phyloP scores from a whole-genome alignment of 2,329 filamentous ascomycete species.

The Domatiomyces catenatus region DNA sequence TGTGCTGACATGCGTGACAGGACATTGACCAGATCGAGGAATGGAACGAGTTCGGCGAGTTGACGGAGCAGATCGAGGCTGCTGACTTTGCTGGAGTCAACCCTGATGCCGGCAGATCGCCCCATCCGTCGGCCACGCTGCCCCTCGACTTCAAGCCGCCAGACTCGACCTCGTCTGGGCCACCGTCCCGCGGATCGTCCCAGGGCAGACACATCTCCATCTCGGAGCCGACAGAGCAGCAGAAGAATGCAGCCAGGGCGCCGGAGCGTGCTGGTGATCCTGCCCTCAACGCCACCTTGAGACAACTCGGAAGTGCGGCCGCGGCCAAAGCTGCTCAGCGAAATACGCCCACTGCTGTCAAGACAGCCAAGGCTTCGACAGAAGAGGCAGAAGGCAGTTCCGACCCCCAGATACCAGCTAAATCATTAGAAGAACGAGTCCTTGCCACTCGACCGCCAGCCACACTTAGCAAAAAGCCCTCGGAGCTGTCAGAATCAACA shows the following conservation, averaged over 20 bases:
- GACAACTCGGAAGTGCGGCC: conserved; percentile 28
- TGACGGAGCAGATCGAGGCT: conserved; percentile 62
- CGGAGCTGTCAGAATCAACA: conserved; percentile 9
- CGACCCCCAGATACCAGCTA: conserved; percentile 5
- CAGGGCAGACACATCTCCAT: conserved; percentile 16
- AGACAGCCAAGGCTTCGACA: conserved; percentile 15
- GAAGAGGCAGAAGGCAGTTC: conserved; percentile 11
- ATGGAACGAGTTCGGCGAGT: conserved; percentile 97
- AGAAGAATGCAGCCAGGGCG: conserved; percentile 2
- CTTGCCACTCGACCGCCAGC: conserved; percentile 9
- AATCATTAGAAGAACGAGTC: conserved; percentile 10
- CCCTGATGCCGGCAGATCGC: not conserved
- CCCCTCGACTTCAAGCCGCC: not conserved
- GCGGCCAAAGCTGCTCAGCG: conserved; percentile 20
- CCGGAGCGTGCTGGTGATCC: conserved; percentile 16
- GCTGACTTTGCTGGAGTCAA: conserved; percentile 16
- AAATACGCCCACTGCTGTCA: conserved; percentile 12
- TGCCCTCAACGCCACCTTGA: conserved; percentile 25
- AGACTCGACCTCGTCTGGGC: conserved; percentile 18
- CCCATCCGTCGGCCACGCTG: not conserved
- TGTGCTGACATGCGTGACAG: conserved; percentile 31
- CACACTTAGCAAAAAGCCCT: conserved; percentile 8
- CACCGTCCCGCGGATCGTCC: conserved; percentile 20
- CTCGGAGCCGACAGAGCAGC: conserved; percentile 11
- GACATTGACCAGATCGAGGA: conserved; percentile 91